These are phyloP conservation scores for Azolla pinnata DNA, from an alignment of 75 land plant species.

Conservation along the genomic window DNA sequence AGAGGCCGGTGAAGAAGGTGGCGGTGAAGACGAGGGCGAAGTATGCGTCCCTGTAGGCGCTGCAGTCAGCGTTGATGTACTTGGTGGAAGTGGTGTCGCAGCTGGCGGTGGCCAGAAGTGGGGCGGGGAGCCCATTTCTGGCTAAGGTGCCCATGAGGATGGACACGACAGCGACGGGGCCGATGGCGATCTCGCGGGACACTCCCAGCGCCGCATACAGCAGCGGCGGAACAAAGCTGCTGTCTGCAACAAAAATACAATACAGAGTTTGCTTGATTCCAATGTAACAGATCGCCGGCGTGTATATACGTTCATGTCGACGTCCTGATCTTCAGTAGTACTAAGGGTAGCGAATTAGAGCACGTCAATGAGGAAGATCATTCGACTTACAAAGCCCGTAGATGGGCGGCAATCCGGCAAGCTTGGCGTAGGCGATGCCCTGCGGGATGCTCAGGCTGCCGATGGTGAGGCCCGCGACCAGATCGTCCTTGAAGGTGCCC, in stretches of 20 bases:
- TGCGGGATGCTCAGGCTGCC: slow-evolving; percentile 79
- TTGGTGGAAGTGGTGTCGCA: not conserved
- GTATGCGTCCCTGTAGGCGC: slow-evolving; percentile 16
- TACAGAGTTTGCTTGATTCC: not conserved
- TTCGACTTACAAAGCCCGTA: slow-evolving; percentile 72
- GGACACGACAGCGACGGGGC: slow-evolving; percentile 39
- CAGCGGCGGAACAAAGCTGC: slow-evolving; percentile 53
- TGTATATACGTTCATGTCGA: too few species aligned
- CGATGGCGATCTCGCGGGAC: slow-evolving; percentile 39
- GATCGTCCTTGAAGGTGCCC: slow-evolving; percentile 25
- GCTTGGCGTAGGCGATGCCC: slow-evolving; percentile 83
- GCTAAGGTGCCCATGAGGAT: slow-evolving; percentile 33
- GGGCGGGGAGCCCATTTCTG: slow-evolving; percentile 10
- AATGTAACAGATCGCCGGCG: not conserved
- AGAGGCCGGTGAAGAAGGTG: slow-evolving; percentile 38
- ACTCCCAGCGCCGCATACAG: slow-evolving; percentile 38
- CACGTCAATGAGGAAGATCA: not conserved
- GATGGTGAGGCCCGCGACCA: slow-evolving; percentile 70
- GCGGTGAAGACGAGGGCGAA: slow-evolving; percentile 29
- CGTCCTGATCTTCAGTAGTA: too few species aligned
- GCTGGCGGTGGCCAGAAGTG: not conserved
- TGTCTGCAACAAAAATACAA: slow-evolving; percentile 20
- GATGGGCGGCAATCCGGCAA: slow-evolving; percentile 59
- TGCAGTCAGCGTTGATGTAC: not conserved
- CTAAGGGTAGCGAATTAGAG: too few species aligned